Evolutionary conservation across 2,329 filamentous ascomycete species (phyloP).

Genomic region (Scytalidium sp.): DNA sequence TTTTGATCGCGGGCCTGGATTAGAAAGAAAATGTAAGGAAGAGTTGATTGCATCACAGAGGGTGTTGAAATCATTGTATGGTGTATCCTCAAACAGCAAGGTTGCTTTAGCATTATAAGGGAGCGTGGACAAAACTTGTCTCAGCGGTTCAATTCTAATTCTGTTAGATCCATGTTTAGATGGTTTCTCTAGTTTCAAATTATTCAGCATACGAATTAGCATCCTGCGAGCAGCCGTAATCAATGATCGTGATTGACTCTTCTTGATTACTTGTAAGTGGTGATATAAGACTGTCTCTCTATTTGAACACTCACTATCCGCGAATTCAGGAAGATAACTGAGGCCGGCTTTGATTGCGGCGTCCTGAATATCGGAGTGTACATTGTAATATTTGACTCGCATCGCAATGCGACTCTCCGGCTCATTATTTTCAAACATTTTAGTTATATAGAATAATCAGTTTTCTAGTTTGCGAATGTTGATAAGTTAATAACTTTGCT

Average conservation of each 20-base stretch:
- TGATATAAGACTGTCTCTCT: background rate
- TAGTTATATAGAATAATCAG: too few species aligned
- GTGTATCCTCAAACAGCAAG: background rate
- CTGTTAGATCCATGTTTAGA: background rate
- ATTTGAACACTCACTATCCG: background rate
- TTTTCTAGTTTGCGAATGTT: too few species aligned
- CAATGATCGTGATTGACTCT: background rate
- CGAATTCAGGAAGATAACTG: background rate
- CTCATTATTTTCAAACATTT: too few species aligned
- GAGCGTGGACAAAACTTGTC: background rate
- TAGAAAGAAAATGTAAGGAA: background rate
- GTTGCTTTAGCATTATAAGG: background rate
- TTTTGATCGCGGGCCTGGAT: background rate
- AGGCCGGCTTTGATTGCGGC: background rate
- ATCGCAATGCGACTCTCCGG: background rate
- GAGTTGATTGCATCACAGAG: background rate
- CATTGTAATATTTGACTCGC: background rate
- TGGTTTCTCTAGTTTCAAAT: background rate
- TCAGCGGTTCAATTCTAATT: background rate
- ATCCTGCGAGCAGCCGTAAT: slow-evolving; percentile 1
- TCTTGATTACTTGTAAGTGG: background rate
- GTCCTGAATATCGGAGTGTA: background rate
- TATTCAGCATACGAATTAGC: background rate
- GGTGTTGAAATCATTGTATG: slow-evolving; percentile 1
- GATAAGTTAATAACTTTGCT: too few species aligned